These are phyloP conservation scores for Mycena filopes DNA, from an alignment of 768 basidiomycete genomes.

Conservation along the genomic window DNA sequence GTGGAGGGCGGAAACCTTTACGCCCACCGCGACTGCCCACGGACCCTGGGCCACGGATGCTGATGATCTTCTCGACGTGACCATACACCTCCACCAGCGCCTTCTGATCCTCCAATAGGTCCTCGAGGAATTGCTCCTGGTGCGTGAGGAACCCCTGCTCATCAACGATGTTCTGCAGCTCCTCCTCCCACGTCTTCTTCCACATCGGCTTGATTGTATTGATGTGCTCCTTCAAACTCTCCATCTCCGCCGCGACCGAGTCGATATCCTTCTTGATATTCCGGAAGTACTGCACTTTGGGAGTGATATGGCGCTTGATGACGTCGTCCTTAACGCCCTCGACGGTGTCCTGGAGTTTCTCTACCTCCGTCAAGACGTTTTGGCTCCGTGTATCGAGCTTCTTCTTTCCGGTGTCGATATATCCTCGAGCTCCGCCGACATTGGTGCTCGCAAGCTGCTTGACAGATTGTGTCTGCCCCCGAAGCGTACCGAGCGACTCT, in stretches of 20 bases:
- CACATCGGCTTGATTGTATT: conserved; percentile 93
- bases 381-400: conserved; percentile 92
- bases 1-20: conserved; percentile 68
- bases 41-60: conserved; percentile 63
- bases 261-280: conserved; percentile 78
- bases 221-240: conserved; percentile 85
- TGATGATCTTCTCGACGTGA: conserved; percentile 91
- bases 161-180: conserved; percentile 95
- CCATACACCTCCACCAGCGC: conserved; percentile 88
- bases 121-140: conserved; percentile 90
- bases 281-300: conserved; percentile 78
- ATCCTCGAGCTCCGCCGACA: conserved; percentile 87
- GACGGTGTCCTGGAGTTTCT: conserved; percentile 91
- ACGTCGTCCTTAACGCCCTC: conserved; percentile 93
- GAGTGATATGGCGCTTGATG: conserved; percentile 86
- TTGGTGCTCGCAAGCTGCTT: conserved; percentile 85
- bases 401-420: conserved; percentile 91
- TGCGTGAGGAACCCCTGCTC: conserved; percentile 95
- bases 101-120: conserved; percentile 92
- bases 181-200: conserved; percentile 99
- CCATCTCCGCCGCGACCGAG: conserved; percentile 72
- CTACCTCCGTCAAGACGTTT: conserved; percentile 90
- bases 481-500: conserved; percentile 79
- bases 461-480: conserved; percentile 87
- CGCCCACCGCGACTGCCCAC: conserved; percentile 48